phyloP scores from a whole-genome alignment of 2,329 filamentous ascomycete species.

The Botryosphaeria dothidea region DNA sequence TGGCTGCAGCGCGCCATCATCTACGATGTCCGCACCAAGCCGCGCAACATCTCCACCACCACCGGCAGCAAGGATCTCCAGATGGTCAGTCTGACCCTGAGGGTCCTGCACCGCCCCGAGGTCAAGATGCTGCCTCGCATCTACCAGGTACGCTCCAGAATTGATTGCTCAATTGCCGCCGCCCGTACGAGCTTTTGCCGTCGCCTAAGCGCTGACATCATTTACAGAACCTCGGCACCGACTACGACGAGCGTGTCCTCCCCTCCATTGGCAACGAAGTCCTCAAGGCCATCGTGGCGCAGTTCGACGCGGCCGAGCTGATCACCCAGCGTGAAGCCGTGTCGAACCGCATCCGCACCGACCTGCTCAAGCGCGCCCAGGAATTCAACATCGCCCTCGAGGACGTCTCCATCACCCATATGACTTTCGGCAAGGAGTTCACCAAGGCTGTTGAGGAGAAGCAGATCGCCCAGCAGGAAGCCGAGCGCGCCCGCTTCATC shows the following conservation, averaged over 20 bases:
- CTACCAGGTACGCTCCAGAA: constrained; percentile 73
- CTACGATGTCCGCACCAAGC: constrained; percentile 97
- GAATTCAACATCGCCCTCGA: constrained; percentile 99
- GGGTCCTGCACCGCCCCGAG: constrained; percentile 92
- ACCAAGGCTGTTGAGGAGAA: constrained; percentile 99
- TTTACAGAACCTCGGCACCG: constrained; percentile 88
- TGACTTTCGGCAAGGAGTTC: constrained; percentile 99
- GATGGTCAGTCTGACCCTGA: constrained; percentile 97
- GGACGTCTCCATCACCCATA: constrained; percentile 98
- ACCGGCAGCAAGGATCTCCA: constrained; percentile 98
- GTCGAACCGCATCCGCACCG: constrained; percentile 86
- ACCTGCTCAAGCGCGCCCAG: constrained; percentile 86
- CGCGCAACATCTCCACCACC: constrained; percentile 94
- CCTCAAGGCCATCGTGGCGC: constrained; percentile 55
- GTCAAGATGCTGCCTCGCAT: constrained; percentile 93
- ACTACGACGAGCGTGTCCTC: constrained; percentile 78
- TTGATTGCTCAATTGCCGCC: not conserved
- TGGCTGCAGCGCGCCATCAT: constrained; percentile 95
- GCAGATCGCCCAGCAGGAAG: constrained; percentile 99
- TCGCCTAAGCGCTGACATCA: constrained; percentile 21
- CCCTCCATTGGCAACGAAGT: constrained; percentile 58
- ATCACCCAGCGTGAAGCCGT: constrained; percentile 99
- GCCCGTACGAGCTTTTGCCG: not conserved
- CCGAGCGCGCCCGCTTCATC: constrained; percentile 94
- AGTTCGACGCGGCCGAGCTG: constrained; percentile 60